A percentile compares a stretch with the other conserved stretches of the same genome.
Conservation (phyloP, 1,284 basidiomycete genomes). For the Heimioporus punctisporus region DNA sequence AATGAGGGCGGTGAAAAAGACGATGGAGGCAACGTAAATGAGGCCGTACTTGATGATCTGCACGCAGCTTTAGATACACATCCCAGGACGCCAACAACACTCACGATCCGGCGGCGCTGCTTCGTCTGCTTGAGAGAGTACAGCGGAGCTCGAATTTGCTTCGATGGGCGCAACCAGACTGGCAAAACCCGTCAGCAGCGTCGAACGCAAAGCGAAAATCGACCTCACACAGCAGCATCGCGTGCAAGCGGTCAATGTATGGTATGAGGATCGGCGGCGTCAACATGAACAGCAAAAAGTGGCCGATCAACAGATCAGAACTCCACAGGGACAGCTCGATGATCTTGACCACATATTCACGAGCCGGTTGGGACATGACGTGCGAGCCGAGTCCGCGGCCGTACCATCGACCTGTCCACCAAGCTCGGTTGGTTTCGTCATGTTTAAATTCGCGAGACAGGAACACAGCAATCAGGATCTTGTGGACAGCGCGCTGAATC, state of each 20-base stretch:
- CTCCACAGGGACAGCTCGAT: constrained; percentile 83
- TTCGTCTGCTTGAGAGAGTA: constrained; percentile 90
- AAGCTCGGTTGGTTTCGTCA: constrained; percentile 95
- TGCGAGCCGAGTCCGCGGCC: constrained; percentile 88
- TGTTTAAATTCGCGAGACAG: constrained; percentile 97
- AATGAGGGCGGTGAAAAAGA: constrained; percentile 78
- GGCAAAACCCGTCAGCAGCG: constrained; percentile 16
- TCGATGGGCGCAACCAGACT: constrained; percentile 88
- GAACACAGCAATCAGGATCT: constrained; percentile 91
- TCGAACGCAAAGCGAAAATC: constrained; percentile 16
- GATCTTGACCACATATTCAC: constrained; percentile 90
- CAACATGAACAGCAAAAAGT: constrained; percentile 75
- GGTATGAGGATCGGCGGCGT: constrained; percentile 75
- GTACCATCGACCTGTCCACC: constrained; percentile 99
- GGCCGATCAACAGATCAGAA: constrained; percentile 71
- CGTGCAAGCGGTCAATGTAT: constrained; percentile 76
- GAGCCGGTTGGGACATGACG: constrained; percentile 87
- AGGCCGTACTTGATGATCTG: constrained; percentile 79
- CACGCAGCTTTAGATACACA: constrained; percentile 5
- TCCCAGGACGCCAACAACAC: constrained; percentile 23
- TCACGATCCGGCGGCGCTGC: constrained; percentile 86
- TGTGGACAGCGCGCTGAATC: constrained; percentile 91
- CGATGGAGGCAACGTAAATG: constrained; percentile 75
- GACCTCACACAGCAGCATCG: constrained; percentile 69
- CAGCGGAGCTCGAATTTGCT: constrained; percentile 93